Evolutionary conservation across 257 asterid species (phyloP).

Genomic region (Nicotiana knightiana): DNA sequence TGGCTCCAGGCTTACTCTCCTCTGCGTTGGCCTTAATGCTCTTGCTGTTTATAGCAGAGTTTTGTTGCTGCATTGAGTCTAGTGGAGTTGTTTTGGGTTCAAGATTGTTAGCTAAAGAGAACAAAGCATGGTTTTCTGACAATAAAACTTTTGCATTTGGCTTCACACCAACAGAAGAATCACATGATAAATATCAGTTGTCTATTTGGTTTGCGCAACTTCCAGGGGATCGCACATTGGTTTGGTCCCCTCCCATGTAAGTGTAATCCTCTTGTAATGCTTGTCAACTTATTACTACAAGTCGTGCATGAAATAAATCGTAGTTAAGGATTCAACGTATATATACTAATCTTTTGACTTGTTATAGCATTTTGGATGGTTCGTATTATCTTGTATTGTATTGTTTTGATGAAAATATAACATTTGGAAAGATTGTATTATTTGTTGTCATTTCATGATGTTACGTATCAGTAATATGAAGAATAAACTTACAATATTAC

Average conservation of each 20-base stretch:
- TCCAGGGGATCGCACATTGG: constrained; percentile 67
- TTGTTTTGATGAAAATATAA: too few relatives aligned
- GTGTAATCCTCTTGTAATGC: constrained; percentile 11
- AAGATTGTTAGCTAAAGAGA: constrained; percentile 46
- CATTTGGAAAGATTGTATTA: too few relatives aligned
- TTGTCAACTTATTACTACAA: neutral
- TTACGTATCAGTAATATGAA: too few relatives aligned
- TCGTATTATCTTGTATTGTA: too few relatives aligned
- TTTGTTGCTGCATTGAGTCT: constrained; percentile 19
- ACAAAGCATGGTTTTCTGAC: constrained; percentile 66
- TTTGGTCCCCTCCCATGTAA: constrained; percentile 77
- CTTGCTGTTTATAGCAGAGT: constrained; percentile 16
- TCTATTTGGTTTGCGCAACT: constrained; percentile 75
- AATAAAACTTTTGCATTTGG: constrained; percentile 85
- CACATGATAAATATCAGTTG: constrained; percentile 39
- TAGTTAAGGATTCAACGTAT: neutral
- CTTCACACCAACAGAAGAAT: constrained; percentile 30
- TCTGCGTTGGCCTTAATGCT: constrained; percentile 18
- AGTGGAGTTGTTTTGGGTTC: constrained; percentile 51
- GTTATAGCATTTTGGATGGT: too few relatives aligned
- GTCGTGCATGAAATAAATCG: neutral
- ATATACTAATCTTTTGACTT: neutral
- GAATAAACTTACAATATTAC: too few relatives aligned
- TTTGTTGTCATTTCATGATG: too few relatives aligned
- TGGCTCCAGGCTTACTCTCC: constrained; percentile 14